Evolutionary conservation across 2,329 filamentous ascomycete species (phyloP), one percentile per base, ranked within the genome.

Genomic region (Emmonsia crescens): DNA sequence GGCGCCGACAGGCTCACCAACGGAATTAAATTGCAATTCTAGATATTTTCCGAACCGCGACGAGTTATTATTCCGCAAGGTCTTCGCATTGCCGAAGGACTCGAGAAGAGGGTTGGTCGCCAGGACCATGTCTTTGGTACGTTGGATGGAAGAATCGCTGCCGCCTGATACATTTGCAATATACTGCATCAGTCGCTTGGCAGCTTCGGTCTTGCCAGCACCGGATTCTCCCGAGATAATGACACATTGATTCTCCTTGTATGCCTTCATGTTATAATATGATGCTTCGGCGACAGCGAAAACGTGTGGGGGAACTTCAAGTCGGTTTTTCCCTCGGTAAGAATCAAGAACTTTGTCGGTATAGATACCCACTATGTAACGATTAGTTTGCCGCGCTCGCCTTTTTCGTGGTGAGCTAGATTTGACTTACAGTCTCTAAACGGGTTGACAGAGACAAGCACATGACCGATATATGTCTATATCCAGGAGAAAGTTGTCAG

Each of bases 231-330:
- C 94, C 4, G 94, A 97, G 69, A 99, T 99, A 76, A 99, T 99
- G 68, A 99, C 93, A 78, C 94, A 97, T 76, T 99, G 94, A 79
- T 97, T 97, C 69, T 97, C 94, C 72, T 91, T 91, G 82, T 99
- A 99, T 55, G 92, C 93, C 76, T 97, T 97, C 94, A 99, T 97
- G 80, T 99, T 97, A 80, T 97, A 97, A 80, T 99, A 99, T 61
- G 92, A 77, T 8, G 93, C 89, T 77, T 99, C 94, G 72, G 94
- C 94, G 71, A 99, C 94, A 64, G 91, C 93, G 75, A 96, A 99
- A 68, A 99, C 94, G 76, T 99, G 94, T 9, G 94, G 94, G 33
- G 91, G 89, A 79, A 85, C 82, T 78, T 99, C 94, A 67, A 99
- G 83, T 67, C 94, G 86, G 79, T 99, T 99, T 82, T 97, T 96